These are phyloP conservation scores for Ascoidea asiatica DNA, from an alignment of 805 yeast species.

Conservation along the genomic window DNA sequence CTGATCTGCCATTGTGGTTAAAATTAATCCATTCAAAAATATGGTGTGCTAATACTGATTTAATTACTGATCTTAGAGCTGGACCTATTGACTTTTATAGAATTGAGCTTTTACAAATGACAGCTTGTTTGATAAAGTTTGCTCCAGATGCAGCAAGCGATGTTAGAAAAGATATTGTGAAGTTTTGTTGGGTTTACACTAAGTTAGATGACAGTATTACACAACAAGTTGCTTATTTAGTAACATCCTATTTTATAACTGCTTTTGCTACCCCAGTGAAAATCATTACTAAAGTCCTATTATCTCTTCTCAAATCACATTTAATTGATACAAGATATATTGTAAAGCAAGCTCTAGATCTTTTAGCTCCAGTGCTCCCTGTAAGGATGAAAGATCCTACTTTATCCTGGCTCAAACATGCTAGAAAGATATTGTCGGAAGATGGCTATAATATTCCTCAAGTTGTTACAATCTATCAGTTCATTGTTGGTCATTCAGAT, in stretches of 20 bases:
- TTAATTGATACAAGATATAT: constrained; percentile 74
- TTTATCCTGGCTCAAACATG: constrained; percentile 76
- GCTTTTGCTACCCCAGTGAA: constrained; percentile 82
- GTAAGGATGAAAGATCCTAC: constrained; percentile 34
- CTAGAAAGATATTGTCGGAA: constrained; percentile 81
- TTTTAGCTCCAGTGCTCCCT: constrained; percentile 78
- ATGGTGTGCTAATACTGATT: constrained; percentile 57
- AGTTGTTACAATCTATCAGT: constrained; percentile 81
- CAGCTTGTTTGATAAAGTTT: constrained; percentile 61
- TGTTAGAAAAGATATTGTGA: constrained; percentile 71
- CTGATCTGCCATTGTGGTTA: constrained; percentile 44
- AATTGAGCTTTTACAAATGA: constrained; percentile 66
- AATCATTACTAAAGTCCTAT: constrained; percentile 84
- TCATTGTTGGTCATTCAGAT: constrained; percentile 75
- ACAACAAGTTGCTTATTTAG: constrained; percentile 86
- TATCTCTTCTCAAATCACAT: constrained; percentile 73
- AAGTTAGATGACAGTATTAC: constrained; percentile 79
- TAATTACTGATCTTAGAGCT: constrained; percentile 37
- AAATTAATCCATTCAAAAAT: constrained; percentile 43
- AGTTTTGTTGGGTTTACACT: constrained; percentile 88
- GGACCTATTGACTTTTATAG: constrained; percentile 66
- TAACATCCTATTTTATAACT: constrained; percentile 75
- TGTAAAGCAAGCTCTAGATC: constrained; percentile 78
- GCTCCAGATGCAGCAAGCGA: constrained; percentile 47
- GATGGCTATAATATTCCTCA: constrained; percentile 61